These are phyloP conservation scores for Leucoagaricus sp. DNA, from an alignment of 1,284 basidiomycete genomes.

Conservation along the genomic window DNA sequence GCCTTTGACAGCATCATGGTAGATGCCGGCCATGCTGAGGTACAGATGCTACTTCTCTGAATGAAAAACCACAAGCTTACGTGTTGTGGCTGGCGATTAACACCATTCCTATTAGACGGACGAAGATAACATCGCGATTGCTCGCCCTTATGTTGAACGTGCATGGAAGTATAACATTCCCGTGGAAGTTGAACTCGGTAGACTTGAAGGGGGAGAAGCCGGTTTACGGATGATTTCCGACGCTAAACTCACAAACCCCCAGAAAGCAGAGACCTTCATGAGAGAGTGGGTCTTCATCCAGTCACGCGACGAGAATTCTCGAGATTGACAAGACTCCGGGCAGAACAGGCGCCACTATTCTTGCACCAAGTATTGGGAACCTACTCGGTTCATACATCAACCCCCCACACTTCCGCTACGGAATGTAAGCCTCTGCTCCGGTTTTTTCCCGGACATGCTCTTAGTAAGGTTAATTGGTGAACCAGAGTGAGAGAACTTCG, in stretches of 20 bases:
- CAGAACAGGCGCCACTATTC: conserved; percentile 46
- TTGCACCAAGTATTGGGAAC: conserved; percentile 52
- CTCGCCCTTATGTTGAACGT: conserved; percentile 46
- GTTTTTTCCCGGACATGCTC: background rate
- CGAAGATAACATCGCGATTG: conserved; percentile 49
- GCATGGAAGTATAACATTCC: conserved; percentile 42
- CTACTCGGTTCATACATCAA: conserved; percentile 47
- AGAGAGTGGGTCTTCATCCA: conserved; percentile 30
- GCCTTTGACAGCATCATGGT: conserved; percentile 55
- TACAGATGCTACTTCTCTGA: conserved; percentile 14
- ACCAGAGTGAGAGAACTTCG: conserved; percentile 39
- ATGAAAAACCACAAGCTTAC: background rate
- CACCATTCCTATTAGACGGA: no score
- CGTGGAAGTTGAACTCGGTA: conserved; percentile 51
- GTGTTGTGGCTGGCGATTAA: no score
- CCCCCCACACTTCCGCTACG: conserved; percentile 47
- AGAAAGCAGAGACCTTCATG: conserved; percentile 46
- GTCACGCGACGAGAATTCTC: background rate
- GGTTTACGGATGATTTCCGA: conserved; percentile 49
- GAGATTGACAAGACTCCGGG: background rate
- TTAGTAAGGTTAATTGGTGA: background rate
- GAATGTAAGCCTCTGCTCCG: conserved; percentile 35
- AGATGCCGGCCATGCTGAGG: conserved; percentile 51
- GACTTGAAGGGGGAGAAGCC: conserved; percentile 53
- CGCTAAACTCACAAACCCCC: conserved; percentile 47